Evolutionary conservation across 805 yeast species (phyloP).

Genomic region (Saturnispora besseyi): DNA sequence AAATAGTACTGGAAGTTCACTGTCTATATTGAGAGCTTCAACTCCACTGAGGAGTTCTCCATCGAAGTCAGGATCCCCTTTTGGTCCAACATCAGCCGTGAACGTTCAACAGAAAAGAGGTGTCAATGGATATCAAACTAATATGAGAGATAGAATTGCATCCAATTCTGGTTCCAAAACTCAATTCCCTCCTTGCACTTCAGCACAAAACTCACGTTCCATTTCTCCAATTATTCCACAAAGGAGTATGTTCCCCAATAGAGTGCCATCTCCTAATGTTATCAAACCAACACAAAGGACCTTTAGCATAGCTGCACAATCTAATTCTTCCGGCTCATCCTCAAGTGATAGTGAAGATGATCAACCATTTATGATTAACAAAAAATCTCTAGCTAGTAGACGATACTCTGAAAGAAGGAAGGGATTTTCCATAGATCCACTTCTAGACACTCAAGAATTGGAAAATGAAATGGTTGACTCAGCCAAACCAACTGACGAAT

Average conservation of each 20-base stretch:
- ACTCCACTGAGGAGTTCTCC: not conserved
- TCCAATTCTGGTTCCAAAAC: not conserved
- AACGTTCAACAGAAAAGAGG: not conserved
- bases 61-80: not conserved
- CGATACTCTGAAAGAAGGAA: constrained; percentile 4
- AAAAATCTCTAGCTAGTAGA: constrained; percentile 4
- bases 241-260: not conserved
- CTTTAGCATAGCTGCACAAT: not conserved
- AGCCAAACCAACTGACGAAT: too few species aligned
- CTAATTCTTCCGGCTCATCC: constrained; percentile 1
- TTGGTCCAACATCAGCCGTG: not conserved
- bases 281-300: not conserved
- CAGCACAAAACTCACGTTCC: not conserved
- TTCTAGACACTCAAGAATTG: not conserved
- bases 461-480: not conserved
- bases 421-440: not conserved
- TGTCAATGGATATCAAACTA: not conserved
- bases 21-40: not conserved
- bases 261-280: not conserved
- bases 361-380: constrained; percentile 8
- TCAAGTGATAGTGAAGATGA: constrained; percentile 1
- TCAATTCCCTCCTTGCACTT: not conserved
- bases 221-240: not conserved
- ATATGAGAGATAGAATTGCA: not conserved
- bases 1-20: not conserved